Conservation (phyloP, 73 alveolate genomes). For the Blepharisma stoltei region DNA sequence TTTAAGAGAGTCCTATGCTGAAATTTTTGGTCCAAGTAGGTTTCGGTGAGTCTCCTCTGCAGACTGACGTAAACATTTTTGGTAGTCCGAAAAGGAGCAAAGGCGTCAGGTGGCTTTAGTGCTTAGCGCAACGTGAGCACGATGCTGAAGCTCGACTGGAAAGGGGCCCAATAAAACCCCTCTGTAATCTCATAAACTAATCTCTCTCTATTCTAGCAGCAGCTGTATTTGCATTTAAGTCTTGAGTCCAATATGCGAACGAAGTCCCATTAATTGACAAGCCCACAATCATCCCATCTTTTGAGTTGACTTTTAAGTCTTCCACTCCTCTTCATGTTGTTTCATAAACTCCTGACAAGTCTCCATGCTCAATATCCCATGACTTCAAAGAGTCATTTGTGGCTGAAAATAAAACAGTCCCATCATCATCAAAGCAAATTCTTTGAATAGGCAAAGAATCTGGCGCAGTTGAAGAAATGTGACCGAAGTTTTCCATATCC, state of each 20-base stretch:
- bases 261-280: background rate
- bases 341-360: background rate
- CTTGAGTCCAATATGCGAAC: background rate
- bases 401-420: conserved; percentile 25
- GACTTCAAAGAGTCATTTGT: conserved; percentile 18
- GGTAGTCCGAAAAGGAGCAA: no score
- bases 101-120: no score
- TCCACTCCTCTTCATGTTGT: conserved; percentile 17
- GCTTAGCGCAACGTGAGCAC: no score
- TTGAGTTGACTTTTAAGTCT: background rate
- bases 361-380: conserved; percentile 18
- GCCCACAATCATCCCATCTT: conserved; percentile 7
- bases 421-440: conserved; percentile 8
- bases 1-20: no score
- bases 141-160: no score
- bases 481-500: conserved; percentile 52
- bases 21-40: no score
- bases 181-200: no score
- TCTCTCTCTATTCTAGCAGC: no score
- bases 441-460: conserved; percentile 41
- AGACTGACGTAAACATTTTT: no score
- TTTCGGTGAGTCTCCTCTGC: no score
- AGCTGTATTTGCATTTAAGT: background rate
- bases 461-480: conserved; percentile 30
- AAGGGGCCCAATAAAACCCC: no score